Conservation (phyloP, 768 basidiomycete species). For the Lactifluus echinatus region DNA sequence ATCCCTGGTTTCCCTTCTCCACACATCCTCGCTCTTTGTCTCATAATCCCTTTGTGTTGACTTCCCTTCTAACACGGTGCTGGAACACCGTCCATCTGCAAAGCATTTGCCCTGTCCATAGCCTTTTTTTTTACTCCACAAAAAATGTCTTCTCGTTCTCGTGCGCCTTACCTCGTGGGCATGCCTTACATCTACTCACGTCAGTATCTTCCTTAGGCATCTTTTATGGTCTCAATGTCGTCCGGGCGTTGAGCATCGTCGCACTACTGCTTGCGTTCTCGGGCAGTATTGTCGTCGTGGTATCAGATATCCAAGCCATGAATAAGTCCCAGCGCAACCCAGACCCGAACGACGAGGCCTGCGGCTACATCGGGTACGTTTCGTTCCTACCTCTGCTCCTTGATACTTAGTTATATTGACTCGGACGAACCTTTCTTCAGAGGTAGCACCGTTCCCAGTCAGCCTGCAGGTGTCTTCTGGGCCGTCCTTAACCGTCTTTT, state of each 20-base stretch:
- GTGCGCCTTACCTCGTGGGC: background rate
- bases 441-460: conserved; percentile 78
- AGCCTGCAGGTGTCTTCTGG: conserved; percentile 88
- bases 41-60: background rate
- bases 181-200: background rate
- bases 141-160: conserved; percentile 10
- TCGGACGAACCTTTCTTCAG: conserved; percentile 31
- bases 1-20: background rate
- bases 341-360: conserved; percentile 35
- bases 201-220: conserved; percentile 30
- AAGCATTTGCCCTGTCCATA: background rate
- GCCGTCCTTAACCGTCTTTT: conserved; percentile 80
- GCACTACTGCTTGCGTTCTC: conserved; percentile 72
- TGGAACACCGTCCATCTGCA: conserved; percentile 7
- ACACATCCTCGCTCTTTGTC: background rate
- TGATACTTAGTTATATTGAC: background rate
- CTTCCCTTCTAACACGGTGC: conserved; percentile 13
- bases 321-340: conserved; percentile 40
- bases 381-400: background rate
- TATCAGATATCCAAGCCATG: conserved; percentile 66
- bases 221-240: conserved; percentile 72
- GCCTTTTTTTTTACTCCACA: background rate
- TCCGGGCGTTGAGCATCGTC: conserved; percentile 74
- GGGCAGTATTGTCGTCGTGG: conserved; percentile 67
- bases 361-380: conserved; percentile 19